A percentile compares a stretch with the other conserved stretches of the same genome.
These are phyloP conservation scores for Beauveria asiatica DNA, from an alignment of 2,329 filamentous ascomycete genomes.

Conservation along the genomic window DNA sequence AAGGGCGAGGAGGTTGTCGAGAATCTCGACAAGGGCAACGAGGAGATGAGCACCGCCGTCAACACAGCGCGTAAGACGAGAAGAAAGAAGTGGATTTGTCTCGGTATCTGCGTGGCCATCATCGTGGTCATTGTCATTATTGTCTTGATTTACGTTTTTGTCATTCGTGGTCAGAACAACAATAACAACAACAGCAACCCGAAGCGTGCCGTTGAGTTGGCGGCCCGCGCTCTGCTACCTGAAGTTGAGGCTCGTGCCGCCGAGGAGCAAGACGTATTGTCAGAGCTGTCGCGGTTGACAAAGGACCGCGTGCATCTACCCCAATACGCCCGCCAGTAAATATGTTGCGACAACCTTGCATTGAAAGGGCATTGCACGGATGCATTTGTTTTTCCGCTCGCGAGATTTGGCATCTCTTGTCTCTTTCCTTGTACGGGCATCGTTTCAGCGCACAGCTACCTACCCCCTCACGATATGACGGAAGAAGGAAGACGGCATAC, in stretches of 20 bases:
- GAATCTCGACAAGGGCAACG: conserved; percentile 78
- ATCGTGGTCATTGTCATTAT: conserved; percentile 43
- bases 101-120: conserved; percentile 59
- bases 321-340: conserved; percentile 15
- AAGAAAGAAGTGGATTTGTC: conserved; percentile 95
- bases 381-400: background rate
- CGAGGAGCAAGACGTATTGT: conserved; percentile 13
- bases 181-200: conserved; percentile 19
- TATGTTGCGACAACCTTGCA: background rate
- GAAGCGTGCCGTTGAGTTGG: conserved; percentile 18
- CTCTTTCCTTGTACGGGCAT: background rate
- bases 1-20: conserved; percentile 79
- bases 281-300: conserved; percentile 13
- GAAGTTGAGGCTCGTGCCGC: background rate
- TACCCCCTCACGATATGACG: background rate
- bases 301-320: conserved; percentile 19
- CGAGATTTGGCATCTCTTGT: background rate
- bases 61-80: conserved; percentile 69
- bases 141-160: conserved; percentile 40
- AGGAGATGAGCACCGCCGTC: conserved; percentile 74
- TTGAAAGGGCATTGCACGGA: background rate
- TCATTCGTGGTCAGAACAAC: conserved; percentile 24
- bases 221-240: conserved; percentile 9
- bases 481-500: too few species aligned
- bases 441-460: background rate